phyloP scores from a whole-genome alignment of 2,329 filamentous ascomycete species.

The Fusarium humuli region DNA sequence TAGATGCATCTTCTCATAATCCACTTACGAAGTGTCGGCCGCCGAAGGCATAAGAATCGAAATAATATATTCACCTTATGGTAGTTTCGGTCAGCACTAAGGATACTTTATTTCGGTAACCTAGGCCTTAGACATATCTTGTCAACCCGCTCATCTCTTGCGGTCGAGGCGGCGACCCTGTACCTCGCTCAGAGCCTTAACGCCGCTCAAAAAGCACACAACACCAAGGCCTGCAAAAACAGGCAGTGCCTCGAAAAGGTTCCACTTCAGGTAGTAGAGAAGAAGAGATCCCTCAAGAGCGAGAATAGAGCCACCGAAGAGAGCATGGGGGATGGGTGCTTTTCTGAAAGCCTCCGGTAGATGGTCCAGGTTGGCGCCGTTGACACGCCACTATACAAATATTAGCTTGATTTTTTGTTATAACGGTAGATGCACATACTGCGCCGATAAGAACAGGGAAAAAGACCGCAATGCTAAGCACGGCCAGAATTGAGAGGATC shows the following conservation, averaged over 20 bases:
- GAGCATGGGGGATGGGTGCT: constrained; percentile 81
- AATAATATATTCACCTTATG: background rate
- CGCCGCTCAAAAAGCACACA: constrained; percentile 86
- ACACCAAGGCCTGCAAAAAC: constrained; percentile 74
- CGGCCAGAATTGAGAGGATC: constrained; percentile 82
- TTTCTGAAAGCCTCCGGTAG: constrained; percentile 77
- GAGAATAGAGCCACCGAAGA: constrained; percentile 89
- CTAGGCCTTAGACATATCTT: background rate
- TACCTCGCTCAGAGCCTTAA: constrained; percentile 90
- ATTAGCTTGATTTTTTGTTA: constrained; percentile 33
- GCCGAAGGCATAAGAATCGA: background rate
- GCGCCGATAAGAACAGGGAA: constrained; percentile 78
- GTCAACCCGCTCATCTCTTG: constrained; percentile 59
- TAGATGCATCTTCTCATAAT: constrained; percentile 1
- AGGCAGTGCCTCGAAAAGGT: constrained; percentile 88
- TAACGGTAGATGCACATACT: constrained; percentile 61
- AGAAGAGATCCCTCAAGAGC: constrained; percentile 93
- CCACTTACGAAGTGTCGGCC: background rate
- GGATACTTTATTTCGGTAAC: background rate
- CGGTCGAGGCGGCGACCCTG: constrained; percentile 87
- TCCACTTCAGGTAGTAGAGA: constrained; percentile 93
- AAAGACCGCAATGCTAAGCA: constrained; percentile 76
- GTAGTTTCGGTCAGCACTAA: background rate
- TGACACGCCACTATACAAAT: constrained; percentile 74
- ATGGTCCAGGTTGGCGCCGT: constrained; percentile 88